Evolutionary conservation across 768 basidiomycete species (phyloP).

Genomic region (Tylopilus rubrobrunneus): DNA sequence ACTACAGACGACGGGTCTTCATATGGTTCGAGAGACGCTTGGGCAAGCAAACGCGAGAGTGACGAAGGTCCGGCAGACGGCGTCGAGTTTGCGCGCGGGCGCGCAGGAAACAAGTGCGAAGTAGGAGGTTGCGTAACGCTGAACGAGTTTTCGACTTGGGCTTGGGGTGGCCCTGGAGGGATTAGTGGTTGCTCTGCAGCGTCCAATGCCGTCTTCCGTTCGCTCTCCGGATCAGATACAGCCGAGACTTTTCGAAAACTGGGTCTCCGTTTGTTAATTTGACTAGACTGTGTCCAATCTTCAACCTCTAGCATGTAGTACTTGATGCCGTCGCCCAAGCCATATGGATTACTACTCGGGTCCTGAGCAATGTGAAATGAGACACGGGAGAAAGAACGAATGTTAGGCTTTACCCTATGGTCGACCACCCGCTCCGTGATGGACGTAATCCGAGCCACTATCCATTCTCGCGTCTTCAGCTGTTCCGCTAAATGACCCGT

Average conservation of each 20-base stretch:
- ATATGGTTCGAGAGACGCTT: constrained; percentile 46
- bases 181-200: constrained; percentile 17
- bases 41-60: constrained; percentile 73
- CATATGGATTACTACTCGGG: constrained; percentile 83
- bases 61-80: constrained; percentile 74
- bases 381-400: not conserved
- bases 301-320: constrained; percentile 94
- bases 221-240: constrained; percentile 37
- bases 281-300: constrained; percentile 81
- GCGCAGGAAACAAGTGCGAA: constrained; percentile 61
- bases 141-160: constrained; percentile 73
- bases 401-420: constrained; percentile 47
- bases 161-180: constrained; percentile 60
- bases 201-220: constrained; percentile 25
- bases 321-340: constrained; percentile 83
- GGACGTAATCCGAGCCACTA: constrained; percentile 87
- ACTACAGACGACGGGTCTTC: constrained; percentile 33
- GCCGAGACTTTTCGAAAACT: constrained; percentile 48
- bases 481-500: constrained; percentile 85
- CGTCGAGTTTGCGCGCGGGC: constrained; percentile 62
- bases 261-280: constrained; percentile 53
- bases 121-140: constrained; percentile 61
- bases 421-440: constrained; percentile 85
- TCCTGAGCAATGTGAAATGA: constrained; percentile 45
- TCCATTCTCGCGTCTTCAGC: constrained; percentile 89